Evolutionary conservation across 2,329 filamentous ascomycete genomes (phyloP).

Genomic region (Colletotrichum sp.): DNA sequence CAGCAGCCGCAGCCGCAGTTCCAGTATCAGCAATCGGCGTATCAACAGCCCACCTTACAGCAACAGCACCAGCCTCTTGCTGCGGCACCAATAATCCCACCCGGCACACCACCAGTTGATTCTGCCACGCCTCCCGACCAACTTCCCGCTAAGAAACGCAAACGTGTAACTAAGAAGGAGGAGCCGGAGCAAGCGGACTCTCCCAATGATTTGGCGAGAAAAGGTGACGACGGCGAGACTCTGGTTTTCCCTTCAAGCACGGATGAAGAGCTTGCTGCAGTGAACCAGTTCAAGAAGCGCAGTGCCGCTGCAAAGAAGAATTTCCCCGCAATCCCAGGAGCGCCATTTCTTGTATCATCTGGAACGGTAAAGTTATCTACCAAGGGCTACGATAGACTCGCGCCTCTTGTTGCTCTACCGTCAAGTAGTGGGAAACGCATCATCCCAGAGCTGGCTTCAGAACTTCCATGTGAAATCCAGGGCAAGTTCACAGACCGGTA

Average conservation of each 20-base stretch:
- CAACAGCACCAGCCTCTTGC: background rate
- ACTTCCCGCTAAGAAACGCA: conserved; percentile 40
- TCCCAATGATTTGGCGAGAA: conserved; percentile 33
- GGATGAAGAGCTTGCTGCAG: conserved; percentile 27
- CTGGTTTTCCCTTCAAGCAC: conserved; percentile 23
- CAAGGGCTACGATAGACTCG: conserved; percentile 51
- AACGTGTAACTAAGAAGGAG: conserved; percentile 34
- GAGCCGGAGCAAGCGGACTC: conserved; percentile 35
- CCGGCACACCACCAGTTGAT: conserved; percentile 17
- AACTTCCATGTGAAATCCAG: conserved; percentile 49
- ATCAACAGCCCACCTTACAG: background rate
- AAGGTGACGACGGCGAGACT: conserved; percentile 38
- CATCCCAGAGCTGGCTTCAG: conserved; percentile 42
- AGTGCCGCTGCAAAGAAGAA: conserved; percentile 40
- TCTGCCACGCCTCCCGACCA: conserved; percentile 27
- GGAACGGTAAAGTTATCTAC: conserved; percentile 46
- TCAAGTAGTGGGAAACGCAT: conserved; percentile 42
- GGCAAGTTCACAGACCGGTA: conserved; percentile 47
- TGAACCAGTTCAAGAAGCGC: conserved; percentile 44
- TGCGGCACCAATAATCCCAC: conserved; percentile 21
- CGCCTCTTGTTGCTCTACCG: conserved; percentile 46
- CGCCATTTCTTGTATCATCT: conserved; percentile 41
- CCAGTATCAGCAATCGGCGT: background rate
- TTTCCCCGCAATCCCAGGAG: conserved; percentile 42
- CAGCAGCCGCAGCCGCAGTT: background rate